phyloP scores from a whole-genome alignment of 805 yeast species.

The Myxozyma neotropica region DNA sequence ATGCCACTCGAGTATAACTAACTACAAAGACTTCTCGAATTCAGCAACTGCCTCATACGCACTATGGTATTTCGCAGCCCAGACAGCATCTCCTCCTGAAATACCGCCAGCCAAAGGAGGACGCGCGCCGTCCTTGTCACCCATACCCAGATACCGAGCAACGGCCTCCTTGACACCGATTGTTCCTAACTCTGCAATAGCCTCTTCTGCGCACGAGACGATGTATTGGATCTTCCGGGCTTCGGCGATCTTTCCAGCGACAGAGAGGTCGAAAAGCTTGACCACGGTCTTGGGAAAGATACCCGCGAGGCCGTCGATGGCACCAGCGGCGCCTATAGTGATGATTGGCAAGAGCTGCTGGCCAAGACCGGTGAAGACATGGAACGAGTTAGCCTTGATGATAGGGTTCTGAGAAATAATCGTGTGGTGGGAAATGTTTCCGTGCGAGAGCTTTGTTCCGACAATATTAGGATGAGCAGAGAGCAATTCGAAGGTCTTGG shows the following conservation, averaged over 20 bases:
- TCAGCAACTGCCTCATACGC: constrained; percentile 16
- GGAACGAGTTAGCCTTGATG: constrained; percentile 48
- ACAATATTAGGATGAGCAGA: constrained; percentile 51
- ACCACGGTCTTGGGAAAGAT: constrained; percentile 56
- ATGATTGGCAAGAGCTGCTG: constrained; percentile 54
- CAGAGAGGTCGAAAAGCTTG: constrained; percentile 45
- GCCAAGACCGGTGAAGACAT: constrained; percentile 54
- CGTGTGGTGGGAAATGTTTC: constrained; percentile 53
- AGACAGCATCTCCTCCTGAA: constrained; percentile 21
- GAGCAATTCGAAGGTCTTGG: constrained; percentile 47
- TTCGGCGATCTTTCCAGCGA: constrained; percentile 42
- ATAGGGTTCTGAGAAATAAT: constrained; percentile 50
- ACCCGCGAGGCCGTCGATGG: constrained; percentile 57
- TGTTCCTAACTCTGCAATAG: constrained; percentile 50
- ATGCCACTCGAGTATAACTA: too few relatives aligned
- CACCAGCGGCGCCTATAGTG: constrained; percentile 52
- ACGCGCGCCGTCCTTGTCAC: constrained; percentile 51
- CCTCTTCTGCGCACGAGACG: constrained; percentile 52
- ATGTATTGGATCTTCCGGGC: constrained; percentile 50
- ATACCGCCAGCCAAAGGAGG: constrained; percentile 47
- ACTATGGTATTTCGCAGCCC: constrained; percentile 19
- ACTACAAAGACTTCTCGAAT: constrained; percentile 22
- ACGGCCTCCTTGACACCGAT: constrained; percentile 54
- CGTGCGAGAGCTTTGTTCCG: constrained; percentile 57
- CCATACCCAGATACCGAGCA: constrained; percentile 45